Evolutionary conservation across 1,284 basidiomycete species (phyloP).

Genomic region (Chalciporus sp.): DNA sequence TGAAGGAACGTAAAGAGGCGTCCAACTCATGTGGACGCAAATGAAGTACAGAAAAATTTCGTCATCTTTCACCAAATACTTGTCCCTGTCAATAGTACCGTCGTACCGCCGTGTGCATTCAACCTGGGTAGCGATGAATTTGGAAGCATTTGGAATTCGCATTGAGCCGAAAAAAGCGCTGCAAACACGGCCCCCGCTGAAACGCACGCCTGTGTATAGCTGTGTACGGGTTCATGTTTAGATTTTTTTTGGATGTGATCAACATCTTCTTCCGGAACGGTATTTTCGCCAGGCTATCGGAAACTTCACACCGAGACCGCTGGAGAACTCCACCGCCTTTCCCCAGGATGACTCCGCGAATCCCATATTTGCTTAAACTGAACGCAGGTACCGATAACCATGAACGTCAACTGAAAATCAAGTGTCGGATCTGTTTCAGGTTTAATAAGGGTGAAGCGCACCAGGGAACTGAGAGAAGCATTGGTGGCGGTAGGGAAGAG

Average conservation of each 20-base stretch:
- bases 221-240: no score
- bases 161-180: background rate
- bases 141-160: background rate
- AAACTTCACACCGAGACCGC: constrained; percentile 9
- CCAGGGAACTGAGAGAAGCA: no score
- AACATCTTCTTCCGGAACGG: background rate
- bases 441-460: no score
- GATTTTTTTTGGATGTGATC: constrained; percentile 1
- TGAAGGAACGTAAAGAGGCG: background rate
- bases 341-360: background rate
- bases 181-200: constrained; percentile 3
- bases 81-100: background rate
- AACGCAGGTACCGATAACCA: background rate
- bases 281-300: constrained; percentile 16
- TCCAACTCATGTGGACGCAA: background rate
- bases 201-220: background rate
- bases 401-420: background rate
- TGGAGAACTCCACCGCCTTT: background rate
- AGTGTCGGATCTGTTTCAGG: background rate
- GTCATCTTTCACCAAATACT: background rate
- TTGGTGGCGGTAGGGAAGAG: background rate
- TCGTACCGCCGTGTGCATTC: background rate
- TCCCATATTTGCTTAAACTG: background rate
- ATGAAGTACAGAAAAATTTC: background rate
- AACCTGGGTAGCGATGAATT: background rate